Percentiles rank a stretch among this genome's conserved stretches.
phyloP scores from a whole-genome alignment of 2,329 filamentous ascomycete genomes.

The Fusarium chuoi region DNA sequence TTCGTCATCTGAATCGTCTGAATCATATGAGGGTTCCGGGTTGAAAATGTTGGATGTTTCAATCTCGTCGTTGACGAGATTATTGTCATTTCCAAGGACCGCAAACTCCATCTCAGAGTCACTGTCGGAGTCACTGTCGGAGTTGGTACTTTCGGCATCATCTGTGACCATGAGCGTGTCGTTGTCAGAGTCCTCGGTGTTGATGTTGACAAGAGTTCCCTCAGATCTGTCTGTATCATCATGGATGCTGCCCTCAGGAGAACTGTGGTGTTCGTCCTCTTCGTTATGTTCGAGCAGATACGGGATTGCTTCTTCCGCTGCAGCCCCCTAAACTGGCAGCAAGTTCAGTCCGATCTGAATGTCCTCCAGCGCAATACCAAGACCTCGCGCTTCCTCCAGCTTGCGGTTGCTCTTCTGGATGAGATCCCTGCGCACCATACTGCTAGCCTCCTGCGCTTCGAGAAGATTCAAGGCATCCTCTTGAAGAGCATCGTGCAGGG shows the following conservation, averaged over 20 bases:
- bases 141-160: not conserved
- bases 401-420: slow-evolving; percentile 42
- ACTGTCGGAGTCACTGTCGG: not conserved
- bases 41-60: slow-evolving; percentile 37
- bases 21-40: slow-evolving; percentile 27
- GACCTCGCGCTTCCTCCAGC: slow-evolving; percentile 38
- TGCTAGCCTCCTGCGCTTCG: slow-evolving; percentile 29
- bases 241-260: not conserved
- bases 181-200: not conserved
- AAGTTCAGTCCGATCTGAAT: slow-evolving; percentile 43
- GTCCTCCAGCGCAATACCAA: slow-evolving; percentile 34
- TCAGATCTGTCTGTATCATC: not conserved
- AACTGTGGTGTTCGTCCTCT: not conserved
- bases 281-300: not conserved
- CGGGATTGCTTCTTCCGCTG: not conserved
- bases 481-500: slow-evolving; percentile 44
- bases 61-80: slow-evolving; percentile 14
- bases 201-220: not conserved
- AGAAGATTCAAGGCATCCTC: slow-evolving; percentile 30
- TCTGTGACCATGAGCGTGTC: not conserved
- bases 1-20: slow-evolving; percentile 26
- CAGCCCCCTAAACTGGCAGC: slow-evolving; percentile 44
- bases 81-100: not conserved
- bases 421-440: slow-evolving; percentile 34
- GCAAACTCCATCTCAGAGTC: not conserved